Evolutionary conservation across 768 basidiomycete genomes (phyloP).

Genomic region (Podaxis sp.): DNA sequence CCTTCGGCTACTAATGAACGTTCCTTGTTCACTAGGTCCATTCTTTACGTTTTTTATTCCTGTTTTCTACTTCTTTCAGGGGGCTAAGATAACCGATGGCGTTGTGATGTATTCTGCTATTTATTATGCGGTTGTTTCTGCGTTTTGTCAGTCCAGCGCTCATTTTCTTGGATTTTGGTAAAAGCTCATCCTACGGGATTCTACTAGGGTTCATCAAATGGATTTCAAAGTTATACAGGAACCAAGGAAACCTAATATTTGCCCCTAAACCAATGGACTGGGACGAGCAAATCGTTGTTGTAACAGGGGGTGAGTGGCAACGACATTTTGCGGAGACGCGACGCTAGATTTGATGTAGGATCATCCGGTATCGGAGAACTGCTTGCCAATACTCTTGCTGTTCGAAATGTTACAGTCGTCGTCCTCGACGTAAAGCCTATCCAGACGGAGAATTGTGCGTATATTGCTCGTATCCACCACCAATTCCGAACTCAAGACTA

Average conservation of each 20-base stretch:
- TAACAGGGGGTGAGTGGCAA: constrained; percentile 78
- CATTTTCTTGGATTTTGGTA: background rate
- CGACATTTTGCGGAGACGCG: background rate
- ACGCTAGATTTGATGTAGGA: constrained; percentile 41
- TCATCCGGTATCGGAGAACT: constrained; percentile 88
- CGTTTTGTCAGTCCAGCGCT: constrained; percentile 57
- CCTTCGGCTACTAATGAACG: background rate
- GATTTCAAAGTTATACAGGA: constrained; percentile 72
- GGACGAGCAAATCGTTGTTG: constrained; percentile 84
- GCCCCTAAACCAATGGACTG: constrained; percentile 68
- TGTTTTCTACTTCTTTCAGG: constrained; percentile 74
- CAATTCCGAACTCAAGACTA: constrained; percentile 4
- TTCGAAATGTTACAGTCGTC: constrained; percentile 77
- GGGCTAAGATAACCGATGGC: constrained; percentile 47
- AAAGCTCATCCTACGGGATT: background rate
- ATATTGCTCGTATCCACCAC: background rate
- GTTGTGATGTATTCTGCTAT: constrained; percentile 46
- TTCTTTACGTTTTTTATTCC: constrained; percentile 84
- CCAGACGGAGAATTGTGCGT: constrained; percentile 71
- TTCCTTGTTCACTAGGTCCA: constrained; percentile 52
- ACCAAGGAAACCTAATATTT: constrained; percentile 65
- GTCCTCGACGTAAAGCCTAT: constrained; percentile 85
- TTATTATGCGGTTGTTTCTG: constrained; percentile 59
- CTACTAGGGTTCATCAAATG: constrained; percentile 64
- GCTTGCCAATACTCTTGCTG: constrained; percentile 83